Base-by-base conservation (phyloP, 2,329 filamentous ascomycete species). In the Elsinoe perseae region DNA sequence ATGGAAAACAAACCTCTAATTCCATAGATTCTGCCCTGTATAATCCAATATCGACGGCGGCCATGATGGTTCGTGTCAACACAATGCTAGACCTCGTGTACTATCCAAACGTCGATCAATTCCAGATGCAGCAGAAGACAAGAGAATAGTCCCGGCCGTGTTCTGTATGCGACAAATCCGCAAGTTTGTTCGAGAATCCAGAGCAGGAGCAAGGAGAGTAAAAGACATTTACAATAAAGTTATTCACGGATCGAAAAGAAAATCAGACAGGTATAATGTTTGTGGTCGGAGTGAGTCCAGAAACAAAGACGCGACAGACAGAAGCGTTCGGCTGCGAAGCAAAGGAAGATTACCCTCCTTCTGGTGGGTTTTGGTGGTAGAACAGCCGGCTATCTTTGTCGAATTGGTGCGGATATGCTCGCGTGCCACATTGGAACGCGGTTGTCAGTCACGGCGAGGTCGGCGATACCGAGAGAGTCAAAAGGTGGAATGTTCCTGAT, bases 151-250 rank as follows among this genome's bases (percentile, higher is more conserved):
- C 18, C 44, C 20, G 32, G 28, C 8, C 16, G 44, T 50, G 27
- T 50, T 34, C 44, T 18, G 18, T 30, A 32, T 50, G 28, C 44
- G 44, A 50, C 44, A 16, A 50, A 23, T 16, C 30, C 25, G 44
- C 28, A 32, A 30, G 10, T 32, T 5, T 30, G 44, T 50, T 30
- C 16, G 44, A 32, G 27, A 14, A 50, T 50, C 44, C 44, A 30
- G 27, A 32, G 40, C 40, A 44, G 27, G 44, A 14, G 18, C n/a
- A 30, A 30, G 14, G 30, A 38, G 48, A 38, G 48, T 23, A 52
- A 52, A 25, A 52, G 48, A 52, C 48, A 52, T 52, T 52, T 52
- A 52, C 48, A 38, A 50, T n/a, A 32, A 44, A 12, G 40, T 44
- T 52, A 52, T 38, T 8, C 12, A 52, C 48, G 38, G 23, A 38